Conservation (phyloP, 1,139 yeast species). For the Groenewaldozyma auringiensis region DNA sequence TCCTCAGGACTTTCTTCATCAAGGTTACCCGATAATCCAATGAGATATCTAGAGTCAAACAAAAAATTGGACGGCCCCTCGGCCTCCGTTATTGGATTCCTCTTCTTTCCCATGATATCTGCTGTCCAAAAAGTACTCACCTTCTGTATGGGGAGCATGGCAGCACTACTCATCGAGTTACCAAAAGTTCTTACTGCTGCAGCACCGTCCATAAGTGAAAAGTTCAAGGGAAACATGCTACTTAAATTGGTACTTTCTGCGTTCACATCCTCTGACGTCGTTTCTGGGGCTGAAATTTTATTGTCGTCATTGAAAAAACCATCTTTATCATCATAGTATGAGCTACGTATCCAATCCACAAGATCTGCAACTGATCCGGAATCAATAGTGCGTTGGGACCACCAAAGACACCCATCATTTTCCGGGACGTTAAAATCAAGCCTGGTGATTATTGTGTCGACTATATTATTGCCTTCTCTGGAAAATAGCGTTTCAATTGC, state of each 20-base stretch:
- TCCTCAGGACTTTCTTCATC: conserved; percentile 15
- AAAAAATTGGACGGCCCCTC: conserved; percentile 18
- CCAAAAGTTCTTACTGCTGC: conserved; percentile 7
- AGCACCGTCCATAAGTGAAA: not conserved
- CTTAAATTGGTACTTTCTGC: not conserved
- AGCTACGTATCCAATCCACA: conserved; percentile 23
- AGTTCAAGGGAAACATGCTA: not conserved
- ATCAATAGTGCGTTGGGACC: conserved; percentile 12
- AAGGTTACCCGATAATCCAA: conserved; percentile 21
- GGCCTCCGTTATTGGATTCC: conserved; percentile 4
- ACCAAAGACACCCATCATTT: conserved; percentile 24
- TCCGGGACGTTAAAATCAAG: conserved; percentile 14
- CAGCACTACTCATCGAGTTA: conserved; percentile 16
- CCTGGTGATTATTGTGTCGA: conserved; percentile 19
- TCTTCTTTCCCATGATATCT: not conserved
- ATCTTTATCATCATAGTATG: conserved; percentile 19
- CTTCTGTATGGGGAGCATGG: conserved; percentile 22
- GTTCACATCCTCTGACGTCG: conserved; percentile 16
- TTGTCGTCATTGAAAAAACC: conserved; percentile 20
- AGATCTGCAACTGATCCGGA: conserved; percentile 20
- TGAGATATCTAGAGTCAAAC: conserved; percentile 20
- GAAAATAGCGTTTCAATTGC: conserved; percentile 20
- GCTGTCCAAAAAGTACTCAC: conserved; percentile 16
- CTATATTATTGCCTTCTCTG: conserved; percentile 13
- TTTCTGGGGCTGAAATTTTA: not conserved